Evolutionary conservation across 139 green algal species (phyloP).

Genomic region (Chlamydomonas urium): DNA sequence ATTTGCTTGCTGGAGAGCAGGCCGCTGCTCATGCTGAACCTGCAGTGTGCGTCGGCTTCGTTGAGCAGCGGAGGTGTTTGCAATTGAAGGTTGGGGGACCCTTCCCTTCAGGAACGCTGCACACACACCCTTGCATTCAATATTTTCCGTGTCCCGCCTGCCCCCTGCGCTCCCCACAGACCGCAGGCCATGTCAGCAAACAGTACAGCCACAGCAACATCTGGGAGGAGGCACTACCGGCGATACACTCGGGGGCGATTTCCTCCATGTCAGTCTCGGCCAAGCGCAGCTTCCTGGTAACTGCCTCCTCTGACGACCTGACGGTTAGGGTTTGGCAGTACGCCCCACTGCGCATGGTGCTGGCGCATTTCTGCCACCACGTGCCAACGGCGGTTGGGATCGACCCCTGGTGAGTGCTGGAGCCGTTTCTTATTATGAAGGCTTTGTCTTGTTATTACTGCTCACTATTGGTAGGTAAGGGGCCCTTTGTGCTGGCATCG

Average conservation of each 20-base stretch:
- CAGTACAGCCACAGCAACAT: background rate
- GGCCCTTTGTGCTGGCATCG: too few species aligned
- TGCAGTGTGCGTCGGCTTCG: background rate
- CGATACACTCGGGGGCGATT: background rate
- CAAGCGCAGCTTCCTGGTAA: constrained; percentile 11
- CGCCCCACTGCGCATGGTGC: constrained; percentile 25
- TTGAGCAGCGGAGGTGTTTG: background rate
- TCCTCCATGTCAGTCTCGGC: background rate
- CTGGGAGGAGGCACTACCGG: constrained; percentile 8
- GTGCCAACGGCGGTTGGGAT: constrained; percentile 12
- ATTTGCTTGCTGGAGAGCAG: too few species aligned
- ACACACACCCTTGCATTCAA: background rate
- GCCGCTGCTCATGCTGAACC: background rate
- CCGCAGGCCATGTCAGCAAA: background rate
- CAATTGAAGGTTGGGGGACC: background rate
- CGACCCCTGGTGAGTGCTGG: constrained; percentile 8
- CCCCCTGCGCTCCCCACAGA: too few species aligned
- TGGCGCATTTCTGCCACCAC: constrained; percentile 37
- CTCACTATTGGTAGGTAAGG: background rate
- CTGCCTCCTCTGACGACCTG: constrained; percentile 9
- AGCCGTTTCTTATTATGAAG: background rate
- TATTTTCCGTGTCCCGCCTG: too few species aligned
- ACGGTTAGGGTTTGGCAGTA: constrained; percentile 31
- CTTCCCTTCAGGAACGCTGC: background rate
- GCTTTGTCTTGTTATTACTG: background rate